Base-by-base conservation (phyloP, 2,329 filamentous ascomycete species). In the Fusarium pseudoanthophilum region DNA sequence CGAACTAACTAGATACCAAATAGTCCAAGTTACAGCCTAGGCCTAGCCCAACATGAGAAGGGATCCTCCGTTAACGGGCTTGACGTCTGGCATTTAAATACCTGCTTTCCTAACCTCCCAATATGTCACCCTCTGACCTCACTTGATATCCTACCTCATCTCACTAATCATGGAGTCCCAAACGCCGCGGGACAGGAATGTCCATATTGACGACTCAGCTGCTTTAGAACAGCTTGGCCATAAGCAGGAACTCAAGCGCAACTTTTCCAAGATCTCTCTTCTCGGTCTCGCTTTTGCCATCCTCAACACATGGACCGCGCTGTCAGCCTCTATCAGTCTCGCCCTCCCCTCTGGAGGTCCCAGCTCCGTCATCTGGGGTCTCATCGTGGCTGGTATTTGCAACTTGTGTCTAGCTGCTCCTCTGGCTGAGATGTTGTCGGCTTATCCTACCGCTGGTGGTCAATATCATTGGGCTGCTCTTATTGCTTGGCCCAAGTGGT, bases 391-490 rank as follows among this genome's bases (percentile, higher is more conserved):
- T 24, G 89, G 91, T 56, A 75, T 93, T 52, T 93, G 92, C 83
- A 94, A 93, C 75, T 78, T 93, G 15, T 92, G 89, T 74, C 86
- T 93, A 42, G 90, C 92, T 11, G 87, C 90, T 14, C 92, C 90
- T 8, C 84, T 94, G 34, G 91, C 92, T 53, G 92, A 94, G 79
- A 94, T 93, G 77, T 83, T 93, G 15, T 91, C 90, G 0, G 90
- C 90, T 0, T 93, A 90, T 65, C 85, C 85, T 2, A 87, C 85
- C 4, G 88, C 88, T 7, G 88, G 87, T 72, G 90, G 88, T 20
- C 88, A 92, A 80, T 93, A 94, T 73, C 91, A 93, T 78, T 93
- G 92, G 92, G 92, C 91, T 6, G 91, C 92, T 61, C 83, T 89
- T 57, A 83, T 93, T 70, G 86, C 88, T 37, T 91, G 90, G 85